Percentiles rank a stretch among this genome's conserved stretches.
Conservation (phyloP, 495 filamentous ascomycete species). For the Cercophora newfieldiana region DNA sequence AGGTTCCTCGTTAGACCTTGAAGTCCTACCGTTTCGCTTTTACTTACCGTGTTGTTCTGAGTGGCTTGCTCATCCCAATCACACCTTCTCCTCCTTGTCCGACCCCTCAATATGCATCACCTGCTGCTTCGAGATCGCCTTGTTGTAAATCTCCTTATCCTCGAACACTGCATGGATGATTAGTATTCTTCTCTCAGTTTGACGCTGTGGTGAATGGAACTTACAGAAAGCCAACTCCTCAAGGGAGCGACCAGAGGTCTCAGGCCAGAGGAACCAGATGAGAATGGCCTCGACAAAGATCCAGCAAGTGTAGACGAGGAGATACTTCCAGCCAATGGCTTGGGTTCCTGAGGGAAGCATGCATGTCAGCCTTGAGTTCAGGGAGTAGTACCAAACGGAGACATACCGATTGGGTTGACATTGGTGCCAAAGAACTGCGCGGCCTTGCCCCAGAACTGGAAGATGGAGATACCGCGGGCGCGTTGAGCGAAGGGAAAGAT, state of each 20-base stretch:
- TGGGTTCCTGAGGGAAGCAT: constrained; percentile 39
- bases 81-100: constrained; percentile 22
- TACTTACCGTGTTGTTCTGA: too few species aligned
- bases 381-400: not conserved
- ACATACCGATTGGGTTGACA: constrained; percentile 60
- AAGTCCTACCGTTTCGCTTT: too few species aligned
- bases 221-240: constrained; percentile 67
- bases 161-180: constrained; percentile 36
- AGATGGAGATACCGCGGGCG: constrained; percentile 62
- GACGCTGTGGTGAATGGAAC: too few species aligned
- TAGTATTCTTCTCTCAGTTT: too few species aligned
- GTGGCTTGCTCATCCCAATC: too few species aligned
- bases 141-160: constrained; percentile 23
- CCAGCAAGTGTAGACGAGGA: constrained; percentile 56
- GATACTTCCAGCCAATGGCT: constrained; percentile 60
- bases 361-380: not conserved
- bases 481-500: constrained; percentile 64
- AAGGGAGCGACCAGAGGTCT: constrained; percentile 60
- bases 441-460: constrained; percentile 60
- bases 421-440: constrained; percentile 54
- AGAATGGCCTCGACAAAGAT: constrained; percentile 56
- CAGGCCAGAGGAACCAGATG: constrained; percentile 65
- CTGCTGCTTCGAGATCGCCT: constrained; percentile 21
- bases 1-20: too few species aligned
- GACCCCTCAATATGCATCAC: constrained; percentile 12